A percentile compares a stretch with the other conserved stretches of the same genome.
Evolutionary conservation across 2,329 filamentous ascomycete species (phyloP).

Genomic region (Atkinsonella hypoxylon): DNA sequence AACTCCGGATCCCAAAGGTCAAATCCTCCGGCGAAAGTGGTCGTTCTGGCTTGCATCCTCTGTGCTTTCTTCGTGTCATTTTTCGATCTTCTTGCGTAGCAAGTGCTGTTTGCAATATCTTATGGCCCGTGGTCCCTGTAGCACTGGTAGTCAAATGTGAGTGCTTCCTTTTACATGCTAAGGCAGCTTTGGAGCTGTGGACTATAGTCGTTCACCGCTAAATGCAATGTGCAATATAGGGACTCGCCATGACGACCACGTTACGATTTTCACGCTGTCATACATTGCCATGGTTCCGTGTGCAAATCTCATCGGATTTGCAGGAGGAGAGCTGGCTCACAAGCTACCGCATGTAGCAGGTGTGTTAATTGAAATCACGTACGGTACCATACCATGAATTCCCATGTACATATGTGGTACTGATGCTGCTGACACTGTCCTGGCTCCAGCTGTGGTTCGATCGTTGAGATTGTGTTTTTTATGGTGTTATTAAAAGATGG

Average conservation of each 20-base stretch:
- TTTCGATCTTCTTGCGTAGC: slow-evolving; percentile 32
- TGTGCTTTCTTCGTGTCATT: slow-evolving; percentile 30
- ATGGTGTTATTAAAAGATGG: slow-evolving; percentile 50
- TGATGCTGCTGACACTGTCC: slow-evolving; percentile 13
- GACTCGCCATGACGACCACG: slow-evolving; percentile 22
- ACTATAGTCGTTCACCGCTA: slow-evolving; percentile 4
- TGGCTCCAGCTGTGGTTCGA: slow-evolving; percentile 41
- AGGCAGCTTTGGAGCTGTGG: not conserved
- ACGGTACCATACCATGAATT: not conserved
- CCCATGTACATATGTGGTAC: not conserved
- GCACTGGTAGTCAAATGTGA: slow-evolving; percentile 31
- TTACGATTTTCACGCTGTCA: slow-evolving; percentile 31
- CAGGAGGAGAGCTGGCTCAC: slow-evolving; percentile 58
- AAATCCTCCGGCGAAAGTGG: slow-evolving; percentile 31
- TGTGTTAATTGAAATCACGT: slow-evolving; percentile 46
- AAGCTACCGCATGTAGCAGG: slow-evolving; percentile 66
- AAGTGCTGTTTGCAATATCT: slow-evolving; percentile 33
- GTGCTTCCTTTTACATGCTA: slow-evolving; percentile 5
- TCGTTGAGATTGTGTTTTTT: slow-evolving; percentile 76
- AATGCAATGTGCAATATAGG: slow-evolving; percentile 14
- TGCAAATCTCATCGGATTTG: slow-evolving; percentile 37
- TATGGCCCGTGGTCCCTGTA: slow-evolving; percentile 39
- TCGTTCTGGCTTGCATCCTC: slow-evolving; percentile 30
- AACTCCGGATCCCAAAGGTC: slow-evolving; percentile 9
- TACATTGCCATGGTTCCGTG: slow-evolving; percentile 41